Conservation (phyloP, 257 asterid species). For the Solanum rostratum region DNA sequence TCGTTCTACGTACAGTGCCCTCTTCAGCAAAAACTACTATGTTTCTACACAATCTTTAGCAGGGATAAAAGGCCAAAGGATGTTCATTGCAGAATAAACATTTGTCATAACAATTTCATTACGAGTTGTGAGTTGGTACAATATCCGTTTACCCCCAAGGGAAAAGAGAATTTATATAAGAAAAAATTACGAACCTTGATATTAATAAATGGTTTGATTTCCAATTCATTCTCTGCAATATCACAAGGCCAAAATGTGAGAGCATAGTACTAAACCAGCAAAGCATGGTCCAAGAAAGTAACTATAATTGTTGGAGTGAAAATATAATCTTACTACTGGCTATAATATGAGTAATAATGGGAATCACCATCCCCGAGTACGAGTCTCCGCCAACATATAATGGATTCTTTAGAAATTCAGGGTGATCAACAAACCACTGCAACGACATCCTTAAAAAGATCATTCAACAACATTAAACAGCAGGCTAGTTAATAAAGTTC, state of each 20-base stretch:
- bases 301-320: background rate
- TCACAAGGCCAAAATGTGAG: background rate
- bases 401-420: slow-evolving; percentile 1
- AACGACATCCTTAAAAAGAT: background rate
- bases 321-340: slow-evolving; percentile 4
- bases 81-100: background rate
- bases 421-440: slow-evolving; percentile 15
- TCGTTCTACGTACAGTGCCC: too few species aligned
- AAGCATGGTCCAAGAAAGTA: background rate
- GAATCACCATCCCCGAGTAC: slow-evolving; percentile 4
- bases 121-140: background rate
- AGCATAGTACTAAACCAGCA: background rate
- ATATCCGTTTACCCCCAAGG: background rate
- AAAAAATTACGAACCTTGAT: slow-evolving; percentile 6
- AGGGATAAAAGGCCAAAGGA: background rate
- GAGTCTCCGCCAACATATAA: slow-evolving; percentile 15
- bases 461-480: background rate
- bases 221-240: slow-evolving; percentile 13
- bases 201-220: slow-evolving; percentile 1
- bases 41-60: background rate
- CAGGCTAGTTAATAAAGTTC: background rate
- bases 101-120: background rate
- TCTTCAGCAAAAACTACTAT: background rate
- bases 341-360: slow-evolving; percentile 6
- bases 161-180: background rate